phyloP scores from a whole-genome alignment of 192 early-diverging fungal species.

The Rhizophagus sp. region DNA sequence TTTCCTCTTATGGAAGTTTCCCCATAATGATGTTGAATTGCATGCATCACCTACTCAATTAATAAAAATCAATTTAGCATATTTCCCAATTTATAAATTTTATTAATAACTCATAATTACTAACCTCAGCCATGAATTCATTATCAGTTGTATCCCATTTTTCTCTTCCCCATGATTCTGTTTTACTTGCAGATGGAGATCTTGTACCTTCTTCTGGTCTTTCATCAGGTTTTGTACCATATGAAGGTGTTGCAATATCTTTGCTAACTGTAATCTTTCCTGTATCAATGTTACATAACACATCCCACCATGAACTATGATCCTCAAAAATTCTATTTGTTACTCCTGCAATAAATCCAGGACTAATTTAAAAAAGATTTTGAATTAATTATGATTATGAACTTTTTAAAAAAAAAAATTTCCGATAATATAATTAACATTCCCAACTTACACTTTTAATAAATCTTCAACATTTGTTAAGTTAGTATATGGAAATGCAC shows the following conservation, averaged over 20 bases:
- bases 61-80: neutral
- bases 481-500: conserved; percentile 91
- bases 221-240: conserved; percentile 17
- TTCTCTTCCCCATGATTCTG: conserved; percentile 27
- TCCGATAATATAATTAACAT: neutral
- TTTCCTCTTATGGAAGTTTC: conserved; percentile 87
- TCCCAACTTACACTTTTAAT: conserved; percentile 64
- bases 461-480: conserved; percentile 84
- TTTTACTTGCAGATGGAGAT: conserved; percentile 27
- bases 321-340: conserved; percentile 97
- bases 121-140: conserved; percentile 60
- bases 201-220: conserved; percentile 32
- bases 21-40: conserved; percentile 82
- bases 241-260: conserved; percentile 42
- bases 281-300: conserved; percentile 92
- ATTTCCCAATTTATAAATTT: conserved; percentile 7
- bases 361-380: conserved; percentile 38
- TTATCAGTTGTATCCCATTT: conserved; percentile 52
- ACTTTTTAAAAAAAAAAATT: neutral
- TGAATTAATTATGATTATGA: neutral
- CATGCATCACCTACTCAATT: conserved; percentile 59
- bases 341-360: conserved; percentile 94
- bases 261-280: conserved; percentile 93
- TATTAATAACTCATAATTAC: neutral
- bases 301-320: conserved; percentile 92